These are phyloP conservation scores for Pelargonium nanum DNA, from an alignment of 345 rosid species.

Conservation along the genomic window DNA sequence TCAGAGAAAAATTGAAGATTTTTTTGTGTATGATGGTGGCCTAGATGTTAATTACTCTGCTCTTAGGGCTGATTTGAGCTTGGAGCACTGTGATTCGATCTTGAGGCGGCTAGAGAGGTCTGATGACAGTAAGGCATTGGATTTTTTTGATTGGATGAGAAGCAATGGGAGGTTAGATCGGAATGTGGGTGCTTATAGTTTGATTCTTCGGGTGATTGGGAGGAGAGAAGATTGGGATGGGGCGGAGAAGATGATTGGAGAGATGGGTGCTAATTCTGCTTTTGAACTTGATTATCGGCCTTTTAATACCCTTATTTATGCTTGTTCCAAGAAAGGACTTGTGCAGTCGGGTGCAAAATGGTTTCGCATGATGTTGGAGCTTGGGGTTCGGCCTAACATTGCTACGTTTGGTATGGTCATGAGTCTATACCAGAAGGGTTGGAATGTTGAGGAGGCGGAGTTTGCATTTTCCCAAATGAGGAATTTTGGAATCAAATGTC, in stretches of 20 bases:
- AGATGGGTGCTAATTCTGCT: constrained; percentile 21
- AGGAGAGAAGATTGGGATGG: constrained; percentile 67
- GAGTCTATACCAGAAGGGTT: constrained; percentile 65
- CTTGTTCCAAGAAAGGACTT: constrained; percentile 45
- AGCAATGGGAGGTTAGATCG: constrained; percentile 45
- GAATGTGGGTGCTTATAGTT: constrained; percentile 53
- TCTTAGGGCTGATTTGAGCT: constrained; percentile 31
- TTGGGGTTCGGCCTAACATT: constrained; percentile 53
- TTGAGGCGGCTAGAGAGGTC: constrained; percentile 60
- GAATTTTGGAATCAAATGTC: constrained; percentile 46
- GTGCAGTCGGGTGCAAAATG: constrained; percentile 49
- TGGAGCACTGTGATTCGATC: constrained; percentile 47
- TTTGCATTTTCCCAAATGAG: constrained; percentile 61
- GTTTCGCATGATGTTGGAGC: constrained; percentile 72
- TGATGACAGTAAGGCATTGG: constrained; percentile 40
- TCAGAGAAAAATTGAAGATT: constrained; percentile 19
- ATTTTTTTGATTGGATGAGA: constrained; percentile 81
- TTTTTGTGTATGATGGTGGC: constrained; percentile 30
- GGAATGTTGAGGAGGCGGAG: constrained; percentile 72
- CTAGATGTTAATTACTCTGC: constrained; percentile 48
- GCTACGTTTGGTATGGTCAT: constrained; percentile 87
- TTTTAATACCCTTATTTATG: constrained; percentile 62
- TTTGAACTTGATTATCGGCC: constrained; percentile 40
- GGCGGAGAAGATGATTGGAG: constrained; percentile 45
- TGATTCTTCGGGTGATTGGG: constrained; percentile 62